phyloP scores from a whole-genome alignment of 1,139 yeast genomes.

The Taphrina wiesneri region DNA sequence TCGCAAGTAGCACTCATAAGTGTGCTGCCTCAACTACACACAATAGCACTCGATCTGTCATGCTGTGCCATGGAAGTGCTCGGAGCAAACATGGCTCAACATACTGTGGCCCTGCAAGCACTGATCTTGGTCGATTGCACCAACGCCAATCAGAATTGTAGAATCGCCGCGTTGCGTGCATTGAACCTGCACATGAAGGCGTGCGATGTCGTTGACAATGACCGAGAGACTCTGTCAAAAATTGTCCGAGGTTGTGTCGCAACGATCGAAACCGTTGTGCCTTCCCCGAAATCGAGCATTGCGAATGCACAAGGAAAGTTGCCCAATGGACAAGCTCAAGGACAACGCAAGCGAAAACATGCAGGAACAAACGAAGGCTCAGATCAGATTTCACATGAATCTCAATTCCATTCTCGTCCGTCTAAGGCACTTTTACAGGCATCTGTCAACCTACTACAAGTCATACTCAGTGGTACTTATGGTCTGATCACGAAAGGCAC shows the following conservation, averaged over 20 bases:
- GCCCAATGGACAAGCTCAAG: neutral
- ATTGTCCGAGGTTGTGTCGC: neutral
- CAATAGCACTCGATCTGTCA: neutral
- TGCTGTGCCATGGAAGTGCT: neutral
- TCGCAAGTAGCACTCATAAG: slow-evolving; percentile 22
- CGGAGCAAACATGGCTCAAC: slow-evolving; percentile 2
- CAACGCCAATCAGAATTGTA: neutral
- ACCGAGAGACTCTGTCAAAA: neutral
- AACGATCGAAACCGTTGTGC: neutral
- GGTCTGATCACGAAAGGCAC: slow-evolving; percentile 10
- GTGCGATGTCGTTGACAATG: neutral
- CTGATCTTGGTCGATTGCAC: neutral
- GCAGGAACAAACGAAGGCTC: slow-evolving; percentile 23
- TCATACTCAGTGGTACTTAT: neutral
- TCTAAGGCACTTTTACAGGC: neutral
- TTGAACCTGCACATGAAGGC: neutral
- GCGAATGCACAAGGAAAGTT: neutral
- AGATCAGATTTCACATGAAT: slow-evolving; percentile 14
- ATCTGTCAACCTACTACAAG: neutral
- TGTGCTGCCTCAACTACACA: slow-evolving; percentile 11
- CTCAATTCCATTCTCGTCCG: slow-evolving; percentile 19
- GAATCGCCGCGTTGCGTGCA: neutral
- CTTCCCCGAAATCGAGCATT: neutral
- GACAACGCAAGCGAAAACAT: slow-evolving; percentile 24
- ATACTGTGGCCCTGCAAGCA: neutral